Percentiles rank a stretch among this genome's conserved stretches.
Evolutionary conservation across 2,329 filamentous ascomycete genomes (phyloP).

Genomic region (Aureobasidium leucospermi): DNA sequence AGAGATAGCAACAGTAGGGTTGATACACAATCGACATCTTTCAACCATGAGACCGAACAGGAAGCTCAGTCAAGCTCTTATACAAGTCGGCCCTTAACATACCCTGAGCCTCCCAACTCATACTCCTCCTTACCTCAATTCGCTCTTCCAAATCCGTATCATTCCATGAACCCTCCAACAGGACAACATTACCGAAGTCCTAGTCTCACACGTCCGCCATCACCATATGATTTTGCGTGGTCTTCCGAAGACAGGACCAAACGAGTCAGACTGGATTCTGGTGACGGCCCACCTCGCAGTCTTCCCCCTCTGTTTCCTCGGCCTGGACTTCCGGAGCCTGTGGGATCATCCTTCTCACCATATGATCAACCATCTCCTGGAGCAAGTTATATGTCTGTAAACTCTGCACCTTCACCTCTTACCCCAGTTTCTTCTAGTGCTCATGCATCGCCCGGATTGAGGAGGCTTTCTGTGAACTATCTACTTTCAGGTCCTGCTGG

Average conservation of each 20-base stretch:
- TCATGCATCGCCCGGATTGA: constrained; percentile 37
- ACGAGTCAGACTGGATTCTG: constrained; percentile 27
- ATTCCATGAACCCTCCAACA: background rate
- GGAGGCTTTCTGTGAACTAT: constrained; percentile 58
- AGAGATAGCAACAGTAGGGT: background rate
- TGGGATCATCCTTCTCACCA: background rate
- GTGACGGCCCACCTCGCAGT: constrained; percentile 13
- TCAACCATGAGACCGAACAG: background rate
- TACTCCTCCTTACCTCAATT: constrained; percentile 3
- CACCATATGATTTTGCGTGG: constrained; percentile 2
- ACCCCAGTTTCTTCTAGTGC: constrained; percentile 36
- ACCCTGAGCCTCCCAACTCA: background rate
- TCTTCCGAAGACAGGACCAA: constrained; percentile 29
- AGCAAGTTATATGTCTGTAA: constrained; percentile 28
- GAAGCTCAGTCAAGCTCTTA: background rate
- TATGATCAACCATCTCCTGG: constrained; percentile 32
- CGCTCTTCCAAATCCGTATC: background rate
- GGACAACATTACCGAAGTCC: constrained; percentile 2
- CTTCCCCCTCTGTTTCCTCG: constrained; percentile 22
- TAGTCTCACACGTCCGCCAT: background rate
- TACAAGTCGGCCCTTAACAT: background rate
- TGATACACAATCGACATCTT: background rate
- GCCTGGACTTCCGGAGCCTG: constrained; percentile 19
- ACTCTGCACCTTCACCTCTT: constrained; percentile 32
- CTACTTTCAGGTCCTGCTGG: constrained; percentile 49